A percentile compares a stretch with the other conserved stretches of the same genome.
Evolutionary conservation across 2,329 filamentous ascomycete genomes (phyloP).

Genomic region (Aureobasidium leucospermi): DNA sequence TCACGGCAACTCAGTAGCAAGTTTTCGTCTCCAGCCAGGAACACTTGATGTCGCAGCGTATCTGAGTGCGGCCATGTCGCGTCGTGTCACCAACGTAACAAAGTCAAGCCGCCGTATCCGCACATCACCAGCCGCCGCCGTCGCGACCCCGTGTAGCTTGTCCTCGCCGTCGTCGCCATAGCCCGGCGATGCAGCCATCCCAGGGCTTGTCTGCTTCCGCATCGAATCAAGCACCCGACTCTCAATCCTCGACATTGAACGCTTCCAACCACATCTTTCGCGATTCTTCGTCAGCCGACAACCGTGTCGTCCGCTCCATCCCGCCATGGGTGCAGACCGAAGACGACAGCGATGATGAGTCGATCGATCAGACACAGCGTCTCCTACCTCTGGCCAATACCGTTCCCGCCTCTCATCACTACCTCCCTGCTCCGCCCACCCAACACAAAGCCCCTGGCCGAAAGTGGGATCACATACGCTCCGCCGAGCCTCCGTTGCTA

Average conservation of each 20-base stretch:
- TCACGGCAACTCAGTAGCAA: background rate
- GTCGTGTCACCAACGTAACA: slow-evolving; percentile 10
- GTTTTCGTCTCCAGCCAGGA: background rate
- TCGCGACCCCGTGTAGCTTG: background rate
- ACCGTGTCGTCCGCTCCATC: slow-evolving; percentile 20
- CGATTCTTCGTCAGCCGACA: slow-evolving; percentile 10
- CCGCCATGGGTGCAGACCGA: slow-evolving; percentile 31
- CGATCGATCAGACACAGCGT: slow-evolving; percentile 11
- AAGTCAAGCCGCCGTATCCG: background rate
- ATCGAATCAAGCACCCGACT: slow-evolving; percentile 15
- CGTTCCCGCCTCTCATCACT: slow-evolving; percentile 19
- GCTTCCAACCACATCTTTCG: slow-evolving; percentile 12
- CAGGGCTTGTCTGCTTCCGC: slow-evolving; percentile 6
- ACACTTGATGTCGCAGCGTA: background rate
- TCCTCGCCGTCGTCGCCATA: slow-evolving; percentile 4
- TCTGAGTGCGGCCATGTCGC: slow-evolving; percentile 10
- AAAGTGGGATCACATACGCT: slow-evolving; percentile 29
- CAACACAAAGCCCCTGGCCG: slow-evolving; percentile 27
- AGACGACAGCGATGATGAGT: slow-evolving; percentile 23
- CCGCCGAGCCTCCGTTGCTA: slow-evolving; percentile 28
- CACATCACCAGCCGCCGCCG: background rate
- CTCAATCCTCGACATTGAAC: slow-evolving; percentile 17
- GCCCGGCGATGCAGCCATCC: slow-evolving; percentile 15
- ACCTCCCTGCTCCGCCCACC: slow-evolving; percentile 20
- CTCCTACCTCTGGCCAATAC: slow-evolving; percentile 16